A percentile compares a stretch with the other conserved stretches of the same genome.
These are phyloP conservation scores for Noccaea caerulescens DNA, from an alignment of 345 rosid species.

Conservation along the genomic window DNA sequence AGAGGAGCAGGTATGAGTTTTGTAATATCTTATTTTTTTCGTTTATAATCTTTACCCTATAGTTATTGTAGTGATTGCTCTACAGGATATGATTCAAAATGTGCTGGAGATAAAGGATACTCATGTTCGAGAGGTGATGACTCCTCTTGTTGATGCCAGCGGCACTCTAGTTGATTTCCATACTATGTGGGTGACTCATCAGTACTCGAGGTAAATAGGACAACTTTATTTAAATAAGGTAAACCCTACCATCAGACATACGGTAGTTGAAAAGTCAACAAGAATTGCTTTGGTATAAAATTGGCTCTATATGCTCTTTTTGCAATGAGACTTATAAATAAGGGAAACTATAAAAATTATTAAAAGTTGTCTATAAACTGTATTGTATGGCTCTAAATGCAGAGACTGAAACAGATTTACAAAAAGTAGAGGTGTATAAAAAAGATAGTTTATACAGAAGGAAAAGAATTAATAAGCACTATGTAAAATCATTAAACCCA, in stretches of 20 bases:
- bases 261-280: too few relatives aligned
- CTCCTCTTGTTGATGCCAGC: slow-evolving; percentile 94
- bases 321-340: too few relatives aligned
- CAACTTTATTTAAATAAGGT: too few relatives aligned
- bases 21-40: not conserved
- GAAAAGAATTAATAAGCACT: not conserved
- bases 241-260: too few relatives aligned
- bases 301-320: too few relatives aligned
- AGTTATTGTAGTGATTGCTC: slow-evolving; percentile 28
- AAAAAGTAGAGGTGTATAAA: not conserved
- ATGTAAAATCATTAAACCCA: not conserved
- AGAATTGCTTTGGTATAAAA: too few relatives aligned
- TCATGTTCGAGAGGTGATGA: slow-evolving; percentile 97
- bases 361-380: too few relatives aligned
- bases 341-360: not conserved
- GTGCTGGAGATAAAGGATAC: slow-evolving; percentile 98
- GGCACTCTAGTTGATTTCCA: slow-evolving; percentile 86
- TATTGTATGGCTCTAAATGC: not conserved
- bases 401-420: not conserved
- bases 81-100: slow-evolving; percentile 99
- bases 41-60: slow-evolving; percentile 31
- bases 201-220: slow-evolving; percentile 75
- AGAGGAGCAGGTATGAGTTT: slow-evolving; percentile 81
- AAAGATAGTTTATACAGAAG: not conserved
- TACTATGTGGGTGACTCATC: slow-evolving; percentile 92